These are phyloP conservation scores for Fusarium miscanthi DNA, from an alignment of 2,329 filamentous ascomycete species.

Conservation along the genomic window DNA sequence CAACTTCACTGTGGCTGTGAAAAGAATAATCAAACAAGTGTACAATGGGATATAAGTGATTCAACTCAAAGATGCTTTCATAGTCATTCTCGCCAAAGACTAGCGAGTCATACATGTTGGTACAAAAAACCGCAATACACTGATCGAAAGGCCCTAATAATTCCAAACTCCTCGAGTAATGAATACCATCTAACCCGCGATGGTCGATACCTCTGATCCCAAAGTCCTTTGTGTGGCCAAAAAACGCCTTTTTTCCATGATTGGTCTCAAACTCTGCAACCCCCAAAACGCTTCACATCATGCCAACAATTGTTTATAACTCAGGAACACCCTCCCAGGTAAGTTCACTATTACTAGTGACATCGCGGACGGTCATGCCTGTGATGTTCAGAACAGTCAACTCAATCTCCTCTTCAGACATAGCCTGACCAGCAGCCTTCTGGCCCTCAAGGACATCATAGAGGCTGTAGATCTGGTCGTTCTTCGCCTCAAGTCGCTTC, in stretches of 20 bases:
- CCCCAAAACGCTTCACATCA: conserved; percentile 22
- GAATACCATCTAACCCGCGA: conserved; percentile 41
- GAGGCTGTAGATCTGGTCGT: conserved; percentile 82
- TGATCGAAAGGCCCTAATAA: conserved; percentile 19
- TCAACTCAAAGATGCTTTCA: conserved; percentile 36
- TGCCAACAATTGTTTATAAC: conserved; percentile 24
- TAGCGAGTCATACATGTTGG: conserved; percentile 38
- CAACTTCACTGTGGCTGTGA: not conserved
- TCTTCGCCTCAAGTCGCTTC: conserved; percentile 75
- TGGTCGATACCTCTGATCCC: conserved; percentile 28
- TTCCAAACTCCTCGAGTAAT: conserved; percentile 41
- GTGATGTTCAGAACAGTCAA: conserved; percentile 70
- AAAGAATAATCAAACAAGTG: not conserved
- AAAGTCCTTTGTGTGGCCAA: conserved; percentile 31
- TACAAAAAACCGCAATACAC: conserved; percentile 34
- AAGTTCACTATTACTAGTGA: conserved; percentile 52
- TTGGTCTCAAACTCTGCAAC: conserved; percentile 27
- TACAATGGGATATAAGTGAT: conserved; percentile 12
- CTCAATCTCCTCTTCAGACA: conserved; percentile 72
- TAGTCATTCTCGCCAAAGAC: conserved; percentile 36
- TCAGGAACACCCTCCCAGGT: conserved; percentile 57
- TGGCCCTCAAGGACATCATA: conserved; percentile 88
- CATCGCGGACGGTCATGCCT: conserved; percentile 57
- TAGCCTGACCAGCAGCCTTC: conserved; percentile 71
- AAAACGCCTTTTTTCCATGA: conserved; percentile 43